phyloP scores from a whole-genome alignment of 2,329 filamentous ascomycete species.

The Diaporthe aspalathi region DNA sequence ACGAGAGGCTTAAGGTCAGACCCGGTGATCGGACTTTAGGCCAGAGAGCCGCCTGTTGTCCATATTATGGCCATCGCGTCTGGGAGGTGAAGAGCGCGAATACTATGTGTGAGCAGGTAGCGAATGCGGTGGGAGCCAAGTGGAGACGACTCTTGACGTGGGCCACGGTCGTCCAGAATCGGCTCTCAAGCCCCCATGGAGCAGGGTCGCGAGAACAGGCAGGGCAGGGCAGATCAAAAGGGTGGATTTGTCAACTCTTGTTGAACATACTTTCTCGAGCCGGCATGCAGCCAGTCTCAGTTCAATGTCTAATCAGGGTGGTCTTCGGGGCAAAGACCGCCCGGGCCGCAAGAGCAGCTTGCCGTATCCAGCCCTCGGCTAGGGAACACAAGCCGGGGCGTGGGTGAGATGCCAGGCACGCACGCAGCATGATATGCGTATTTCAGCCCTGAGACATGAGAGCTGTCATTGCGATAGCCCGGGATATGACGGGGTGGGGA shows the following conservation, averaged over 20 bases:
- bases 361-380: background rate
- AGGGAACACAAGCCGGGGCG: background rate
- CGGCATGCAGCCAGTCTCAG: background rate
- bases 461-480: background rate
- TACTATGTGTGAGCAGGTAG: background rate
- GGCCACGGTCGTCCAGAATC: slow-evolving; percentile 22
- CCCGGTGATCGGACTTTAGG: background rate
- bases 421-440: background rate
- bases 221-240: slow-evolving; percentile 26
- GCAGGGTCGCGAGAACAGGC: slow-evolving; percentile 14
- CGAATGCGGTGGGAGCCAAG: slow-evolving; percentile 25
- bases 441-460: background rate
- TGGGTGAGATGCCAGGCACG: slow-evolving; percentile 1
- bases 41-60: background rate
- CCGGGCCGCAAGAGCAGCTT: slow-evolving; percentile 18
- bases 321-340: slow-evolving; percentile 13
- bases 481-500: background rate
- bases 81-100: background rate
- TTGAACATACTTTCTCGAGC: slow-evolving; percentile 1
- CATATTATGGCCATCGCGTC: background rate
- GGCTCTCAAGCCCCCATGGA: slow-evolving; percentile 19
- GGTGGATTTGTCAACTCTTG: slow-evolving; percentile 8
- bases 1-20: background rate
- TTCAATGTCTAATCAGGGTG: background rate
- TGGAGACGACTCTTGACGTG: slow-evolving; percentile 24